Percentiles rank a stretch among this genome's conserved stretches.
Conservation (phyloP, 345 rosid genomes). For the Corchorus olitorius region DNA sequence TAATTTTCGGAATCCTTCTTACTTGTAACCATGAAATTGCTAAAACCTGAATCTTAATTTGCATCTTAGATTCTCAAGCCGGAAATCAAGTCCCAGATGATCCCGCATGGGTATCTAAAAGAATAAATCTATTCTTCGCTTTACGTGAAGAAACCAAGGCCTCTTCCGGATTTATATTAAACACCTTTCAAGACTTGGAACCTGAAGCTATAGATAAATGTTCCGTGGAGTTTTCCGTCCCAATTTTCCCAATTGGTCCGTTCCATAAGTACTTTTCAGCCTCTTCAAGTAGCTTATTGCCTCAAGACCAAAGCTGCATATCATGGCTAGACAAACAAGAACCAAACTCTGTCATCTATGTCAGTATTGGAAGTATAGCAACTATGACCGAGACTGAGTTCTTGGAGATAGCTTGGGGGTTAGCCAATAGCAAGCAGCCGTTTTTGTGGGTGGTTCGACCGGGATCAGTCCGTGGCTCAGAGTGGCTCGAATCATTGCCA, state of each 20-base stretch:
- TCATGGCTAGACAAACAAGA: constrained; percentile 60
- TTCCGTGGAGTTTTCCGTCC: constrained; percentile 30
- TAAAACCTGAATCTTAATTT: not conserved
- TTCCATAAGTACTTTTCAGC: constrained; percentile 43
- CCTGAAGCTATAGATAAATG: constrained; percentile 25
- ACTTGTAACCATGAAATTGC: no score
- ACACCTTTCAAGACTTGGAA: constrained; percentile 59
- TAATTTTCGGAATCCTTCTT: no score
- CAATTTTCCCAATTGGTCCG: constrained; percentile 50
- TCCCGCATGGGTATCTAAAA: constrained; percentile 40
- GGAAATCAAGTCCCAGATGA: constrained; percentile 40
- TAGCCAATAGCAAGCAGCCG: constrained; percentile 46
- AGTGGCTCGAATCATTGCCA: constrained; percentile 46
- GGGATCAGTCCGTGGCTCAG: constrained; percentile 30
- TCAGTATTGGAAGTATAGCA: constrained; percentile 65
- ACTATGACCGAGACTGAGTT: constrained; percentile 37
- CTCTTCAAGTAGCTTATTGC: constrained; percentile 33
- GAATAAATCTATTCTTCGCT: constrained; percentile 18
- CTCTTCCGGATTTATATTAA: constrained; percentile 54
- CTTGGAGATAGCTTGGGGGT: constrained; percentile 55
- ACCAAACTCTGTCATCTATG: constrained; percentile 48
- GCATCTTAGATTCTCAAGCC: constrained; percentile 34
- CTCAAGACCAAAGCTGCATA: constrained; percentile 36
- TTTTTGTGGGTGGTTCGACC: constrained; percentile 76
- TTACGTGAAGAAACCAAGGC: constrained; percentile 27